Conservation (phyloP, 1,284 basidiomycete genomes). For the Amylostereum chailletii region DNA sequence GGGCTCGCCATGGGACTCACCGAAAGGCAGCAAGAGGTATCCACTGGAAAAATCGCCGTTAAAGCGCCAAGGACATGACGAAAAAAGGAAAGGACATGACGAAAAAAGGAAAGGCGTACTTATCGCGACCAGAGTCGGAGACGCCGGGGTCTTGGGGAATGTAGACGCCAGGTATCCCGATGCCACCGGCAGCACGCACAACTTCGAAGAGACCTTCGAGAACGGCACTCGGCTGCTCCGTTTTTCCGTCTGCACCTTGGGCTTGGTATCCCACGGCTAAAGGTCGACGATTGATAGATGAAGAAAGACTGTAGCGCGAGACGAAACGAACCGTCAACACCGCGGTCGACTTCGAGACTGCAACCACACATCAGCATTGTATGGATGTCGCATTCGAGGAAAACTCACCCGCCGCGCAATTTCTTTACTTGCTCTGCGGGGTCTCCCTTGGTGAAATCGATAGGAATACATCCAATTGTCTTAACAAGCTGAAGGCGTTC, state of each 20-base stretch:
- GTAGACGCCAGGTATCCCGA: constrained; percentile 45
- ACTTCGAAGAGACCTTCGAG: constrained; percentile 41
- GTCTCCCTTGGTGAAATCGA: constrained; percentile 38
- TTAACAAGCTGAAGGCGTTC: constrained; percentile 41
- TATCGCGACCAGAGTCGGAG: constrained; percentile 38
- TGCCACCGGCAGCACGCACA: constrained; percentile 40
- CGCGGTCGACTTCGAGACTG: constrained; percentile 41
- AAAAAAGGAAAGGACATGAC: neutral
- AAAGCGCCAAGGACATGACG: neutral
- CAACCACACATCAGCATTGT: neutral
- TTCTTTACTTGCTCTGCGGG: constrained; percentile 35
- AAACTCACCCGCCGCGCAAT: constrained; percentile 29
- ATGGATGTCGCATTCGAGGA: neutral
- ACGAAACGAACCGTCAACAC: constrained; percentile 35
- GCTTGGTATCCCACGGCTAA: constrained; percentile 46
- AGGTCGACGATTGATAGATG: neutral
- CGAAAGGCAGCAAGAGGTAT: constrained; percentile 41
- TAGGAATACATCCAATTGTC: constrained; percentile 38
- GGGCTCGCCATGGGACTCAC: constrained; percentile 13
- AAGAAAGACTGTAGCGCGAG: neutral
- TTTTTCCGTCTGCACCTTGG: constrained; percentile 38
- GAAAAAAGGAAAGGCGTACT: constrained; percentile 23
- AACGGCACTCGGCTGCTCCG: constrained; percentile 42
- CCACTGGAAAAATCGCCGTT: constrained; percentile 20
- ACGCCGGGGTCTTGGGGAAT: constrained; percentile 44